Evolutionary conservation across 1,139 yeast species (phyloP), one percentile per base, ranked within the genome.

Genomic region (Petasospora rhodanensis): DNA sequence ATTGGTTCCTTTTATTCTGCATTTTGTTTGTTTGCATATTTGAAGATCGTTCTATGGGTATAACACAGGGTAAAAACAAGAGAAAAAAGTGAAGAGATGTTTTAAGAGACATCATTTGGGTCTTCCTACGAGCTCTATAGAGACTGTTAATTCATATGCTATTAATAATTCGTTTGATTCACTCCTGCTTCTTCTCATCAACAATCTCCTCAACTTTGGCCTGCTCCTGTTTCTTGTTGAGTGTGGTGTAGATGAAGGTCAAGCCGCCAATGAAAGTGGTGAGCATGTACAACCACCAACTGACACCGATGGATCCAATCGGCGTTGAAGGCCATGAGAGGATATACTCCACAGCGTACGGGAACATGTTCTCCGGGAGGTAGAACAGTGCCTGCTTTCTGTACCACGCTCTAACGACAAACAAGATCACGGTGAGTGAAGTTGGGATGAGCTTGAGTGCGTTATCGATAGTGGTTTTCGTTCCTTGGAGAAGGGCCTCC

Each of bases 381-480:
- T 75, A 77, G 40, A 81, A 72, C 31, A 84, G 69, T 2, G 78
- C 73, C 1, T 60, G 48, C 46, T 74, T 73, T 34, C 91, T 60
- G 56, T 70, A 79, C 64, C 73, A 69, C 22, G 76, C 46, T 40
- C 83, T 67, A 30, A 73, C 57, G 26, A n/a, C 32, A 18, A 28
- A 40, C 3, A 34, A 22, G 7, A 18, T 13, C 9, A 28, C 13
- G 4, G 29, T 35, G 6, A 40, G 7, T 6, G 28, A 5, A 13
- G 35, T 34, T 11, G 42, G 22, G 5, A 48, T 21, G 9, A 57
- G 49, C 7, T 56, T 35, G n/a, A 52, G 22, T 9, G 47, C 20
- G 22, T 54, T 27, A 29, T 51, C 70, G 38, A 73, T 49, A 20
- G 50, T 22, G n/a, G n/a, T n/a, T n/a, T n/a, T n/a, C n/a, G n/a